Base-by-base conservation (phyloP, 768 basidiomycete genomes). In the Mycena kentingensis region DNA sequence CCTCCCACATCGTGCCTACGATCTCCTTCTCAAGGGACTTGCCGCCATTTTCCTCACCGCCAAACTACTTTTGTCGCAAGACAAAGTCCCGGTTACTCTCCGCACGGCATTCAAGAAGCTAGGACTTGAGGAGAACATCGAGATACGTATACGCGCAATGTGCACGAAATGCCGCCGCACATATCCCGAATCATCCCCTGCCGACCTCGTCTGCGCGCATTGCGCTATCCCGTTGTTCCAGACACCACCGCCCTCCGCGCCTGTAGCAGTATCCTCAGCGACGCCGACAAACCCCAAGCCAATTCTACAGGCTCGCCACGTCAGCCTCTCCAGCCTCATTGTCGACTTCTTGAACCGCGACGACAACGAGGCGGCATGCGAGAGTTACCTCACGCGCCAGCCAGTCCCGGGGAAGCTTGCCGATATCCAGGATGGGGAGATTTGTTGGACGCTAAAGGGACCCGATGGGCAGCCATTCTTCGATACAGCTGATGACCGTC, bases 341-440 rank as follows among this genome's bases (percentile, higher is more conserved):
- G 32, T 34, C n/a, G 32, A 34, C 10, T 34, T 34, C 32, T 34
- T 34, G 32, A 34, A 34, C 32, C 32, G 32, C 11, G 32, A 34
- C 10, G 32, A n/a, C 11, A 34, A 34, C 32, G 32, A 34, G 32
- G 32, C n/a, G 11, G 32, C 32, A 10, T 34, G 32, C 32, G 32
- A 34, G n/a, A 10, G 11, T 10, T 34, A 34, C n/a, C n/a, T n/a
- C n/a, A n/a, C n/a, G n/a, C n/a, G n/a, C n/a, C n/a, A n/a, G n/a
- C n/a, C n/a, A n/a, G n/a, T 34, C n/a, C 11, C 50, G 0, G 50
- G 42, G 7, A 51, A 44, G 11, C 11, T 35, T 22, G 4, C 4
- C 1, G 42, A 51, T 8, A 51, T 51, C 7, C 42, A 35, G 12
- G 50, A 51, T 28, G 50, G 50, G 4, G 42, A 35, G 0, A 51